Evolutionary conservation across 176 grass and related monocot genomes (phyloP).

Genomic region (Raddia distichophylla): DNA sequence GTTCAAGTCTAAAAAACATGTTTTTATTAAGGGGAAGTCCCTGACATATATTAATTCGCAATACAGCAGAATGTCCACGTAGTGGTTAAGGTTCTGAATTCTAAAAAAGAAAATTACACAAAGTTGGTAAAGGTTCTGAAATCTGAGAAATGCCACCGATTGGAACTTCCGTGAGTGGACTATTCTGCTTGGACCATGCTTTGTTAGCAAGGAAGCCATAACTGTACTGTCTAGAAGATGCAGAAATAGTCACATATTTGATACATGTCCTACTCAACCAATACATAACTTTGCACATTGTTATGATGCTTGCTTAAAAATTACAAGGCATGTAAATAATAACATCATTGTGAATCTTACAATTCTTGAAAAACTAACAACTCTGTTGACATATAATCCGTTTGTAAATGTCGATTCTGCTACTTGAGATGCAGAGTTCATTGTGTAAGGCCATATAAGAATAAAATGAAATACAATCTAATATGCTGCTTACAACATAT

Average conservation of each 20-base stretch:
- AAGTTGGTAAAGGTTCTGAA: no score
- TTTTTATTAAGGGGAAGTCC: no score
- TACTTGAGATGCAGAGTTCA: background rate
- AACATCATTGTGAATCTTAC: background rate
- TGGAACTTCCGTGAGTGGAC: background rate
- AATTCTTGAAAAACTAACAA: background rate
- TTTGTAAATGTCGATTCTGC: constrained; percentile 4
- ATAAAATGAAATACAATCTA: constrained; percentile 29
- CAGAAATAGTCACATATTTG: background rate
- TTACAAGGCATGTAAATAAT: background rate
- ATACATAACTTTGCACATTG: background rate
- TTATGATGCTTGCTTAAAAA: background rate
- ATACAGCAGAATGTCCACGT: no score
- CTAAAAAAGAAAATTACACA: background rate
- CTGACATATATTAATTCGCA: no score
- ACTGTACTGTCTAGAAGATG: background rate
- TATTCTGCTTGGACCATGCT: no score
- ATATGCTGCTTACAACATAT: constrained; percentile 28
- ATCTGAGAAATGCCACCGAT: background rate
- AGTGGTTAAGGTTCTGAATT: background rate
- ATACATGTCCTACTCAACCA: background rate
- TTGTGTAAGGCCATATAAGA: background rate
- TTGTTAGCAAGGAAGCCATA: background rate
- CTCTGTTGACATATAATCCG: background rate
- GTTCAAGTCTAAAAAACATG: no score